Evolutionary conservation across 1,284 basidiomycete genomes (phyloP), one percentile per base, ranked within the genome.

Genomic region (Ustilago bromivora): DNA sequence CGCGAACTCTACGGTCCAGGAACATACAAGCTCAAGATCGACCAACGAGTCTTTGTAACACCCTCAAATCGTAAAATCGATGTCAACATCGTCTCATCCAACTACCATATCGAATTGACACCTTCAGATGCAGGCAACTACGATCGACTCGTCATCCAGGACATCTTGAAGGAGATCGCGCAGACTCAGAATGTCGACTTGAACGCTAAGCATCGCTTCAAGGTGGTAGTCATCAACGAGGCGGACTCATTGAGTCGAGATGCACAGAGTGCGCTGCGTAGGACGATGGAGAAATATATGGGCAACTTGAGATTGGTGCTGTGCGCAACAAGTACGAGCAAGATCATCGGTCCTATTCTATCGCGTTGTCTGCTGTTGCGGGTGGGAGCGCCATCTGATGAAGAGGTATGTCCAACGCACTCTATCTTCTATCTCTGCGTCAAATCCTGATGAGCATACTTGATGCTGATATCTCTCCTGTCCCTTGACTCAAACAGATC

Each of bases 221-320:
- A 99, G 89, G 96, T 96, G n/a, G 96, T 99, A 53, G 91, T 99
- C 67, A 98, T 99, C 86, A 98, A 99, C 83, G 96, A 98, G 87
- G 97, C 96, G 0, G 96, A 99, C 87, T 92, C 93, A 0, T 90
- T 99, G 54, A 92, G 94, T 13, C 92, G 96, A 76, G 96, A 99
- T 88, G 96, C 96, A 0, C 96, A 99, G 88, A 95, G 96, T 1
- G 96, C 96, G 5, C 89, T 99, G 51, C 92, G 97, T 82, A 90
- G 97, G 67, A 99, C 96, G 3, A 99, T 99, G 96, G 96, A 99
- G 84, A 85, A 98, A 87, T 99, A 98, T 89, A 98, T 98, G 93
- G 92, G 91, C 56, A 99, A 98, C 86, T 90, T 99, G 90, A 92
- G 97, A 54, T 91, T 99, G 78, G 96, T 99, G 81, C 90, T 99